Base-by-base conservation (phyloP, 441 rosid species). In the Dalechampia spathulata region DNA sequence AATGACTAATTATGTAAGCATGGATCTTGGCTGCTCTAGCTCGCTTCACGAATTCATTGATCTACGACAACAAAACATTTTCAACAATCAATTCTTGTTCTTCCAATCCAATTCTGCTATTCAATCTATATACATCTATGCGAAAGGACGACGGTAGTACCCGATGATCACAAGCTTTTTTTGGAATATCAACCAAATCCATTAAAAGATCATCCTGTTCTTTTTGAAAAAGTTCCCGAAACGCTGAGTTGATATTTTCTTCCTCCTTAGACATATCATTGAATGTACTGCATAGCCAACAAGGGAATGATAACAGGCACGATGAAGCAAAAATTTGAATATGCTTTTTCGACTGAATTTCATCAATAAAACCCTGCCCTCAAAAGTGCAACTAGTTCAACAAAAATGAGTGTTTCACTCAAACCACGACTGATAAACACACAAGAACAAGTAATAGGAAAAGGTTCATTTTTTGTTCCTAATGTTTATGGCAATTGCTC, bases 11-110 rank as follows among this genome's bases (percentile, higher is more conserved):
- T 41, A 90, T 85, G 66, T 80, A 81, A 15, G 97, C 87, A 74
- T 90, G 91, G 50, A 90, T 90, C 82, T 81, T 85, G 20, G 87
- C 95, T 27, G 91, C 97, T 78, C 96, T 78, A 42, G 97, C 96
- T 46, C 97, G 86, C 70, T 87, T 90, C 63, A 85, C 91, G 67
- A 87, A 90, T 70, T 87, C 97, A 19, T 90, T 90, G 48, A 90
- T 90, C 97, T 87, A 63, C 53, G 27, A 47, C 1, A 22, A 45
- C 36, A 52, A 22, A 26, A 46, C 10, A n/a, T 23, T 40, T 34
- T 30, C 32, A 22, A 11, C 5, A 27, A 30, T 41, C 30, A 6
- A n/a, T 58, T 30, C 2, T 15, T 30, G 6, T 16, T 6, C 16
- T 5, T 12, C 38, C 10, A 34, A 5, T 3, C 2, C 38, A 3